Evolutionary conservation across 2,329 filamentous ascomycete species (phyloP).

Genomic region (Podosphaera xanthii): DNA sequence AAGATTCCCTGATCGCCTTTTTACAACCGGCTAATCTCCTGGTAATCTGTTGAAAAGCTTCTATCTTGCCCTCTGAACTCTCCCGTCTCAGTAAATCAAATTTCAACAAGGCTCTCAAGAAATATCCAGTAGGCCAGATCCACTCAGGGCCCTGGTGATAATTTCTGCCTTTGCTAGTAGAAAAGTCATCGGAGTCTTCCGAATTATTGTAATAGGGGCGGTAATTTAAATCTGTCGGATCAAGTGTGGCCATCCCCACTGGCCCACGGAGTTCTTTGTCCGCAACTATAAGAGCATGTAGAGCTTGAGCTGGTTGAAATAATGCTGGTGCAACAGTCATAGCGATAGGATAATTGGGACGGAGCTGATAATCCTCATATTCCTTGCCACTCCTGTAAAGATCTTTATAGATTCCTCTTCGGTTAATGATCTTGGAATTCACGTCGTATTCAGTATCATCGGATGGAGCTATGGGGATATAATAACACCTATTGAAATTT

Average conservation of each 20-base stretch:
- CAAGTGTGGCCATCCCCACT: conserved; percentile 84
- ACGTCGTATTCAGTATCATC: conserved; percentile 64
- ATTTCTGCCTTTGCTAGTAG: conserved; percentile 82
- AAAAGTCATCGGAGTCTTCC: conserved; percentile 77
- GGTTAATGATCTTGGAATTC: conserved; percentile 58
- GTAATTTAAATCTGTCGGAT: conserved; percentile 82
- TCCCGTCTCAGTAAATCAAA: conserved; percentile 67
- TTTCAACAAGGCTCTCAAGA: conserved; percentile 71
- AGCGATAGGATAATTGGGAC: conserved; percentile 81
- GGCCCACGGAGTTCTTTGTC: conserved; percentile 67
- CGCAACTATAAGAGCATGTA: conserved; percentile 56
- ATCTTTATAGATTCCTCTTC: conserved; percentile 95
- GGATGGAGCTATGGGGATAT: conserved; percentile 43
- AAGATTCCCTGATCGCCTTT: conserved; percentile 52
- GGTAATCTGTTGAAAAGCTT: conserved; percentile 90
- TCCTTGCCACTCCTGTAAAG: conserved; percentile 83
- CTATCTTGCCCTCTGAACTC: conserved; percentile 27
- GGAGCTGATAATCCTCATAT: conserved; percentile 93
- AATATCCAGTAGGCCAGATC: conserved; percentile 94
- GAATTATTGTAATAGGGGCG: conserved; percentile 85
- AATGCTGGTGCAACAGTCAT: conserved; percentile 85
- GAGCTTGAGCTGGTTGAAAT: conserved; percentile 57
- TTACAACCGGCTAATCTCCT: conserved; percentile 64
- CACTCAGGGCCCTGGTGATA: conserved; percentile 98
- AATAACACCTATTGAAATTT: conserved; percentile 88